A percentile compares a stretch with the other conserved stretches of the same genome.
These are phyloP conservation scores for Aegilops sharonensis DNA, from an alignment of 176 grass and related monocot genomes.

Conservation along the genomic window DNA sequence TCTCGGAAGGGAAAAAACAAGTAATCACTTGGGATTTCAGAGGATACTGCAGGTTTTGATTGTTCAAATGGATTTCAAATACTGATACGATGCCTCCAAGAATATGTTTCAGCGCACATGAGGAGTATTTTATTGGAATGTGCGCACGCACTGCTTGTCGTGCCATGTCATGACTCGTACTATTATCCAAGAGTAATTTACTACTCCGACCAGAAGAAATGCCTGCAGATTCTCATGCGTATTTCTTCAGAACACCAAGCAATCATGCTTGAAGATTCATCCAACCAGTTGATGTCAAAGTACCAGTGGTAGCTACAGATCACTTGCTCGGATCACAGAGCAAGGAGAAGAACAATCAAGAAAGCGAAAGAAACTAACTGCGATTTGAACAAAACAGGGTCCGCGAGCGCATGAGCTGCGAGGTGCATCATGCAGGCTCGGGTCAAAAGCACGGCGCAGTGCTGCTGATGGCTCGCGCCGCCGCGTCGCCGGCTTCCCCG, in stretches of 20 bases:
- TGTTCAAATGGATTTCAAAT: not conserved
- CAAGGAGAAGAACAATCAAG: not conserved
- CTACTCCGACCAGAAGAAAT: not conserved
- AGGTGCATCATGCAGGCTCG: not conserved
- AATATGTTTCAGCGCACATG: too few relatives aligned
- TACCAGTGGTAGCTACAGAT: not conserved
- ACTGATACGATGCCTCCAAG: too few relatives aligned
- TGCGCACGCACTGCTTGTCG: not conserved
- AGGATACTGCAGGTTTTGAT: not conserved
- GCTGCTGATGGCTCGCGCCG: not conserved
- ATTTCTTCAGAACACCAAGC: not conserved
- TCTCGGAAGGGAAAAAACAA: not conserved
- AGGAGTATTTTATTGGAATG: too few relatives aligned
- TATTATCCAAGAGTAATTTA: too few relatives aligned
- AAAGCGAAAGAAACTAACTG: not conserved
- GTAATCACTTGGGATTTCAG: too few relatives aligned
- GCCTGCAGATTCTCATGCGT: not conserved
- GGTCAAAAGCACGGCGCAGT: constrained; percentile 1
- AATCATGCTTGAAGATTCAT: not conserved
- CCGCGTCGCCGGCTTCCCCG: constrained; percentile 1
- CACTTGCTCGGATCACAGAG: not conserved
- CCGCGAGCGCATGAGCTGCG: not conserved
- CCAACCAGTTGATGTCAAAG: not conserved
- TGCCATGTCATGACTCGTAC: too few relatives aligned
- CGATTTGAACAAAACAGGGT: not conserved